Percentiles rank a stretch among this genome's conserved stretches.
Evolutionary conservation across 495 filamentous ascomycete species (phyloP).

Genomic region (Talaromyces trachyspermus): DNA sequence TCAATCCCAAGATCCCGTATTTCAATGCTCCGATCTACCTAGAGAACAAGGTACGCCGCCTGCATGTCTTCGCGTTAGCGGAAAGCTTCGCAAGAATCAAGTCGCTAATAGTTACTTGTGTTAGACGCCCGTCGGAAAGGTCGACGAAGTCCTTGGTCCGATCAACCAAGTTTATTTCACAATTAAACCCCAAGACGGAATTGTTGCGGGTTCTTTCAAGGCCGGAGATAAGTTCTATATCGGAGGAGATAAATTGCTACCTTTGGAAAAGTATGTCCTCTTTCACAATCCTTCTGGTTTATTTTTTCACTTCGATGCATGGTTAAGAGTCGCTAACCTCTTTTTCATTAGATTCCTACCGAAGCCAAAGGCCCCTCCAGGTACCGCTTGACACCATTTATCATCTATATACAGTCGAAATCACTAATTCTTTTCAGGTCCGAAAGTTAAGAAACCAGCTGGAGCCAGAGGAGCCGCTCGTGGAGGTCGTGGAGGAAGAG

Average conservation of each 20-base stretch:
- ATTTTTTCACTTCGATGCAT: background rate
- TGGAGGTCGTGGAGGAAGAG: constrained; percentile 35
- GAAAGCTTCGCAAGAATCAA: background rate
- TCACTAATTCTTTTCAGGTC: constrained; percentile 15
- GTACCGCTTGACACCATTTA: constrained; percentile 34
- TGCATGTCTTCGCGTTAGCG: background rate
- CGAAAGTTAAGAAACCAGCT: constrained; percentile 53
- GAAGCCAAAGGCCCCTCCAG: constrained; percentile 80
- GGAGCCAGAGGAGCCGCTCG: constrained; percentile 45
- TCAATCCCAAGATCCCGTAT: constrained; percentile 93
- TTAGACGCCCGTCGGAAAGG: constrained; percentile 52
- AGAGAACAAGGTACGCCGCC: constrained; percentile 75
- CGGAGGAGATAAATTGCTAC: constrained; percentile 85
- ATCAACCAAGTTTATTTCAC: constrained; percentile 98
- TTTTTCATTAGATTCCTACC: constrained; percentile 64
- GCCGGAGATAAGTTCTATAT: constrained; percentile 96
- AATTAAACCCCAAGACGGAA: constrained; percentile 91
- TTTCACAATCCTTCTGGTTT: background rate
- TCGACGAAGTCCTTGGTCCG: constrained; percentile 70
- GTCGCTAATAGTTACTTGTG: constrained; percentile 15
- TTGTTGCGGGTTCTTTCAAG: constrained; percentile 91
- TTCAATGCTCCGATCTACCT: constrained; percentile 99
- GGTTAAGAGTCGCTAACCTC: constrained; percentile 14
- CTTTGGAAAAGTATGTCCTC: constrained; percentile 64
- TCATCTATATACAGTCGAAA: background rate